Conservation (phyloP, 83 land plant species). For the Picea engelmannii region DNA sequence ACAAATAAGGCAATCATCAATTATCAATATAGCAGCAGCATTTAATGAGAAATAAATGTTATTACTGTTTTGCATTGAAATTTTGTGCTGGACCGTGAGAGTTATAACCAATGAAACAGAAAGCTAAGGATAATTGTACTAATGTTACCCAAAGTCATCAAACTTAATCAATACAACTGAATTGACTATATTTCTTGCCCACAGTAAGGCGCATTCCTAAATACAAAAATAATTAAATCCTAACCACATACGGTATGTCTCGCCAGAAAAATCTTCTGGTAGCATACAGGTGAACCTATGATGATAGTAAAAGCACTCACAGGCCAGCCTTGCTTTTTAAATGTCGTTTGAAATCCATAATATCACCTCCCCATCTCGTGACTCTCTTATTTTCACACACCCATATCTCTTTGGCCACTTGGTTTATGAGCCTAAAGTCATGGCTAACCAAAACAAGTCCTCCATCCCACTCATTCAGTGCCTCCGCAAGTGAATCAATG, state of each 20-base stretch:
- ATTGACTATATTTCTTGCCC: conserved; percentile 6
- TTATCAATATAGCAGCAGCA: no score
- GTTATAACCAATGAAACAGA: no score
- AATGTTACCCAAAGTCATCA: not conserved
- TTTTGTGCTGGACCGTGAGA: no score
- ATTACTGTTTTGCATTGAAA: no score
- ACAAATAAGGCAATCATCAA: no score
- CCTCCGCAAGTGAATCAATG: conserved; percentile 92
- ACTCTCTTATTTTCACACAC: conserved; percentile 90
- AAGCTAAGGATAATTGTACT: not conserved
- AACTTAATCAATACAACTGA: conserved; percentile 9
- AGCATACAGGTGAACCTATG: not conserved
- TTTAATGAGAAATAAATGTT: no score
- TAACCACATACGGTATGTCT: not conserved
- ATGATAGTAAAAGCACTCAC: conserved; percentile 16
- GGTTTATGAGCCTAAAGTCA: conserved; percentile 95
- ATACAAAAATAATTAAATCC: not conserved
- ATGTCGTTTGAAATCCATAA: conserved; percentile 92
- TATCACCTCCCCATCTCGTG: conserved; percentile 91
- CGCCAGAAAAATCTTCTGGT: not conserved
- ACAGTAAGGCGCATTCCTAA: not conserved
- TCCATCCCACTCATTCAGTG: conserved; percentile 98
- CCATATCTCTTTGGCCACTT: conserved; percentile 98
- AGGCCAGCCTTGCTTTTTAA: conserved; percentile 82
- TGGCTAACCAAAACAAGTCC: conserved; percentile 96